phyloP scores from a whole-genome alignment of 2,329 filamentous ascomycete genomes.

The Botrytis medusae region DNA sequence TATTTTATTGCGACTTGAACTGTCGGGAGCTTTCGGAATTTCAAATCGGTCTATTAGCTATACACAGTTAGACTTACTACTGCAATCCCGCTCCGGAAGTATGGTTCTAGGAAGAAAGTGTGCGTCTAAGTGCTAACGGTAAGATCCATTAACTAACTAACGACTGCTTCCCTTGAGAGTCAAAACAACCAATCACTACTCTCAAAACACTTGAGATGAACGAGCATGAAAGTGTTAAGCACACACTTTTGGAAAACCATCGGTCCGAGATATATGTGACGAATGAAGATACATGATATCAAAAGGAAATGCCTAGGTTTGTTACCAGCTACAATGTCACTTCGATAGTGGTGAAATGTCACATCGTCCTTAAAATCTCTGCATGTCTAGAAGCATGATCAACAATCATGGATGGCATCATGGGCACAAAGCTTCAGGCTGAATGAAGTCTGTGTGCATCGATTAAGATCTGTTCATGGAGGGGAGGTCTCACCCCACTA shows the following conservation, averaged over 20 bases:
- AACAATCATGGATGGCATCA: constrained; percentile 15
- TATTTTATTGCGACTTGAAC: background rate
- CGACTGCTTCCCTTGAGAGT: background rate
- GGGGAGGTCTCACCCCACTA: constrained; percentile 8
- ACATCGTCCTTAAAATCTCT: background rate
- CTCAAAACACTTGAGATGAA: constrained; percentile 9
- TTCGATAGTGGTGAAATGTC: constrained; percentile 4
- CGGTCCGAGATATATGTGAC: constrained; percentile 22
- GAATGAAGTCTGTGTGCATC: constrained; percentile 21
- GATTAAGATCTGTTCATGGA: background rate
- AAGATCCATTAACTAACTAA: constrained; percentile 15
- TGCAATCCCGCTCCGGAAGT: constrained; percentile 17
- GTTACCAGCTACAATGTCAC: background rate
- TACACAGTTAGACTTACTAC: constrained; percentile 9
- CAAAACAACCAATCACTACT: constrained; percentile 11
- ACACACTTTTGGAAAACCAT: background rate
- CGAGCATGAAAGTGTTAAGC: background rate
- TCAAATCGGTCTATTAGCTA: background rate
- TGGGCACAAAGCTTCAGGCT: constrained; percentile 18
- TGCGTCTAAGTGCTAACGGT: constrained; percentile 6
- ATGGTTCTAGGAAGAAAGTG: constrained; percentile 9
- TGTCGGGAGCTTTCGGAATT: constrained; percentile 19
- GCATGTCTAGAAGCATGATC: constrained; percentile 10
- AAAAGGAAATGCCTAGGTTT: background rate
- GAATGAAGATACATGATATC: constrained; percentile 10